phyloP scores from a whole-genome alignment of 1,139 yeast genomes.

The Blastobotrys capitulatus region DNA sequence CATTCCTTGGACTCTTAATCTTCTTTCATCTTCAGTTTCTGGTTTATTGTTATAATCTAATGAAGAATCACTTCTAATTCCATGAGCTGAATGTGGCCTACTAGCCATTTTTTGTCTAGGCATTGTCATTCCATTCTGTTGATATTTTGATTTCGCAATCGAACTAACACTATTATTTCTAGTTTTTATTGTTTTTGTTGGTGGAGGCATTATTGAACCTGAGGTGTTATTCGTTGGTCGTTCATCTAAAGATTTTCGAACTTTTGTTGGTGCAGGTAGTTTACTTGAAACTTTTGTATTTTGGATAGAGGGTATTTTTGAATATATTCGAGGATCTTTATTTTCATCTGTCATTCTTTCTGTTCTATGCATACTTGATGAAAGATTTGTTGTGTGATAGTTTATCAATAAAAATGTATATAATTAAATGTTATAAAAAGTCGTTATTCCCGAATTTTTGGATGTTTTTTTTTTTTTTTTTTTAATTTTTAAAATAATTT shows the following conservation, averaged over 20 bases:
- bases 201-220: constrained; percentile 12
- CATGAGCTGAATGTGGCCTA: constrained; percentile 8
- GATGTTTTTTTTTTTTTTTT: no score
- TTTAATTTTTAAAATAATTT: no score
- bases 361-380: neutral
- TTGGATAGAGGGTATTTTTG: constrained; percentile 1
- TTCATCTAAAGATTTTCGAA: constrained; percentile 11
- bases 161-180: neutral
- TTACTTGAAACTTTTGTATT: constrained; percentile 4
- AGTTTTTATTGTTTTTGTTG: neutral
- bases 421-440: no score
- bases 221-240: constrained; percentile 4
- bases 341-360: constrained; percentile 7
- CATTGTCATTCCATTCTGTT: constrained; percentile 1
- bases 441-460: no score
- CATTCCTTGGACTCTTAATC: neutral
- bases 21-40: neutral
- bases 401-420: no score
- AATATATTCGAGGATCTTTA: constrained; percentile 1
- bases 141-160: neutral
- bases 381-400: no score
- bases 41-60: neutral
- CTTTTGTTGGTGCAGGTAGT: constrained; percentile 5
- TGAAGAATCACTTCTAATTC: constrained; percentile 1
- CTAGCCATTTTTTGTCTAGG: neutral